Conservation (phyloP, 73 alveolate species). For the Paraurostyla sp. region DNA sequence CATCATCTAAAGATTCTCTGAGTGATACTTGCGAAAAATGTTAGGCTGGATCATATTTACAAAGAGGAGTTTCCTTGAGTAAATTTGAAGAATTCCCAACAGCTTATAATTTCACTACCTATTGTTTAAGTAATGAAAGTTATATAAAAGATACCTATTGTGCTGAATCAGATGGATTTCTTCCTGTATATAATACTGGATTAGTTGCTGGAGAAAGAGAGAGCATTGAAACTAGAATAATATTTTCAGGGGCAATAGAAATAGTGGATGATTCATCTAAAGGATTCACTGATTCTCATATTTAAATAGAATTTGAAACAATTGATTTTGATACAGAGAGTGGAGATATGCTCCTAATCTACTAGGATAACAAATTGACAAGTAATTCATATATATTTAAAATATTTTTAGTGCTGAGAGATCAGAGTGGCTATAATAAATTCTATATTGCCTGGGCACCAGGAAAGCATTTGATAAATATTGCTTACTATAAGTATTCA, state of each 20-base stretch:
- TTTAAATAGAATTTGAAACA: not conserved
- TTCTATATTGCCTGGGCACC: not conserved
- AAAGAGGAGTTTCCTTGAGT: not conserved
- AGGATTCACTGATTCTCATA: too few species aligned
- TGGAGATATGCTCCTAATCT: not conserved
- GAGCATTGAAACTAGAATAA: not conserved
- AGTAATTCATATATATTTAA: not conserved
- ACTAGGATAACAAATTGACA: not conserved
- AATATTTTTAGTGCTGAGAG: not conserved
- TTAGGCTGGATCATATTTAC: not conserved
- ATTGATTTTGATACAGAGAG: not conserved
- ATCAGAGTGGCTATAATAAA: not conserved
- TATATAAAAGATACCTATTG: not conserved
- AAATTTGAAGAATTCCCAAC: slow-evolving; percentile 35
- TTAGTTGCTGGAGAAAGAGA: slow-evolving; percentile 33
- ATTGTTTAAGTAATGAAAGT: not conserved
- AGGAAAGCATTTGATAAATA: slow-evolving; percentile 1
- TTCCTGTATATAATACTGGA: not conserved
- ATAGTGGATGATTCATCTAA: too few species aligned
- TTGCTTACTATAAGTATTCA: not conserved
- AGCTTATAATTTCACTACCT: not conserved
- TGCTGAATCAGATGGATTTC: slow-evolving; percentile 34
- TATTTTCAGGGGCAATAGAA: too few species aligned
- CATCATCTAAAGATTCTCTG: too few species aligned
- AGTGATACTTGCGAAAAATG: slow-evolving; percentile 40